A percentile compares a stretch with the other conserved stretches of the same genome.
phyloP scores from a whole-genome alignment of 2,329 filamentous ascomycete species.

The Tolypocladium ovalisporum region DNA sequence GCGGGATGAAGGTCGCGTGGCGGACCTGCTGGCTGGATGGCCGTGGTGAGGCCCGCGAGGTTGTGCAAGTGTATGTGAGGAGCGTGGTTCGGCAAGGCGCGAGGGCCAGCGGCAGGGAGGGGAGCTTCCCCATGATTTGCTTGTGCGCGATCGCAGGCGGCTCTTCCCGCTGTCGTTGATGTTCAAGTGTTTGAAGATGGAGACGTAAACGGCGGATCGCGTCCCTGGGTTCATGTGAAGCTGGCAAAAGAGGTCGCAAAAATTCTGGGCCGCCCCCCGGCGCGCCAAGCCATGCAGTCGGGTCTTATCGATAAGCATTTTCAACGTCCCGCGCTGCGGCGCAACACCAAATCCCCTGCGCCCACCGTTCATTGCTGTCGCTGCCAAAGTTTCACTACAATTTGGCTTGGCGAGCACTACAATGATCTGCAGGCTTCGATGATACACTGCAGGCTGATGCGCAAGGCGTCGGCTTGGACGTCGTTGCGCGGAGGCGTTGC shows the following conservation, averaged over 20 bases:
- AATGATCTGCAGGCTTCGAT: slow-evolving; percentile 9
- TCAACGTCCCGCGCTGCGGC: not conserved
- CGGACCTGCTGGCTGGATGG: slow-evolving; percentile 33
- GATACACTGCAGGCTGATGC: slow-evolving; percentile 9
- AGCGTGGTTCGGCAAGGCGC: slow-evolving; percentile 15
- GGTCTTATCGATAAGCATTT: slow-evolving; percentile 1
- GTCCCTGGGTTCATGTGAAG: not conserved
- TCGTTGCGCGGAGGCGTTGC: not conserved
- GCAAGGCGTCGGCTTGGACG: slow-evolving; percentile 5
- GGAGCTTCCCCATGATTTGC: slow-evolving; percentile 17
- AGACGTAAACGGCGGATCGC: not conserved
- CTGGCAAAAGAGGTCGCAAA: slow-evolving; percentile 8
- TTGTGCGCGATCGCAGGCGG: not conserved
- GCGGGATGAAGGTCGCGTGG: slow-evolving; percentile 73
- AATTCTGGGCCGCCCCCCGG: slow-evolving; percentile 9
- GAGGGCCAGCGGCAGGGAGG: slow-evolving; percentile 14
- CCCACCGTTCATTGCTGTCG: not conserved
- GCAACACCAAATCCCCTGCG: not conserved
- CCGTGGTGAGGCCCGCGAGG: slow-evolving; percentile 1
- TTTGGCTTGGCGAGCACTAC: not conserved
- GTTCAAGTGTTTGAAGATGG: not conserved
- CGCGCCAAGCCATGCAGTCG: not conserved
- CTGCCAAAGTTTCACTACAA: not conserved
- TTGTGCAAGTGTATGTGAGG: not conserved
- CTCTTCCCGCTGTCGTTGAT: not conserved